Conservation (phyloP, 345 rosid species). For the Iberis pinnata region DNA sequence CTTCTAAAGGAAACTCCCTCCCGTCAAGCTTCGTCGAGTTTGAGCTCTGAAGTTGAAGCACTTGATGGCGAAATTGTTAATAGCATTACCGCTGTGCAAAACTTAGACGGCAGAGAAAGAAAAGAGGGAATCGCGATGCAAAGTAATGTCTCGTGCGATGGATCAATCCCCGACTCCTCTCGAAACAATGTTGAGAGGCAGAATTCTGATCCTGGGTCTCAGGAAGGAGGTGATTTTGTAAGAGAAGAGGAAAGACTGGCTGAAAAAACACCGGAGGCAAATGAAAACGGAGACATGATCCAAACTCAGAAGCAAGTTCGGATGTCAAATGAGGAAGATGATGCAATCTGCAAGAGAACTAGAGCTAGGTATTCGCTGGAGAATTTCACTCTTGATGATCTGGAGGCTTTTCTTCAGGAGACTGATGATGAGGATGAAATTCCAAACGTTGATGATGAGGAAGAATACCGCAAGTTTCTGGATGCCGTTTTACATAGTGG, state of each 20-base stretch:
- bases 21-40: conserved; percentile 75
- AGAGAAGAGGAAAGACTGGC: conserved; percentile 15
- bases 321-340: conserved; percentile 48
- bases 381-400: conserved; percentile 86
- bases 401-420: conserved; percentile 91
- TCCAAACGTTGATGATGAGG: conserved; percentile 81
- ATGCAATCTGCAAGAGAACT: conserved; percentile 84
- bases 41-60: conserved; percentile 71
- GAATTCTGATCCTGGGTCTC: conserved; percentile 10
- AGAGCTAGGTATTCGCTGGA: conserved; percentile 83
- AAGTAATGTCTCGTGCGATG: conserved; percentile 12
- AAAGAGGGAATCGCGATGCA: conserved; percentile 38
- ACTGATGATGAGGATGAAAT: conserved; percentile 87
- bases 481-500: conserved; percentile 71
- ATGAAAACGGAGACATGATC: conserved; percentile 6
- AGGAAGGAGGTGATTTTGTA: conserved; percentile 21
- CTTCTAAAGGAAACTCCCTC: conserved; percentile 63
- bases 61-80: conserved; percentile 35
- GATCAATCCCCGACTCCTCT: conserved; percentile 1
- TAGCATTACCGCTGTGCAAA: conserved; percentile 17
- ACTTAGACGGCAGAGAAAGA: conserved; percentile 23
- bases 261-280: neutral
- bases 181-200: neutral
- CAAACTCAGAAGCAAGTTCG: conserved; percentile 16
- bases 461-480: conserved; percentile 83